phyloP scores from a whole-genome alignment of 2,329 filamentous ascomycete species.

The Exutisphaerella laricina region DNA sequence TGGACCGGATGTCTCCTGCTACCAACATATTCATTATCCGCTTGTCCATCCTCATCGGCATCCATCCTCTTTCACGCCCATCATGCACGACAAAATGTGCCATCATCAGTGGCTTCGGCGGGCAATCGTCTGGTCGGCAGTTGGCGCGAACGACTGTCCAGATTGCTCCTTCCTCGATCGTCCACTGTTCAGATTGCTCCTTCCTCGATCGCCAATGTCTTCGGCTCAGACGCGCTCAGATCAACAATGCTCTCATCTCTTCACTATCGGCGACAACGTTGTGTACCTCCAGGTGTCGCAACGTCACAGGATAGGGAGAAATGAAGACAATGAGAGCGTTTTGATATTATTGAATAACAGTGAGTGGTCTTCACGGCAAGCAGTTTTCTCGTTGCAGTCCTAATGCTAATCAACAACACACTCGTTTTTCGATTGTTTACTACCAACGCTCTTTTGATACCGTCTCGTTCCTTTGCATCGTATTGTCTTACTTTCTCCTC shows the following conservation, averaged over 20 bases:
- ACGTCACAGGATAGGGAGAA: not conserved
- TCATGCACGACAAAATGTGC: not conserved
- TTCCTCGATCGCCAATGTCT: no score
- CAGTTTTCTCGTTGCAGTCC: conserved; percentile 1
- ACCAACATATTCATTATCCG: not conserved
- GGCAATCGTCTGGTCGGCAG: conserved; percentile 2
- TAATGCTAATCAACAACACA: not conserved
- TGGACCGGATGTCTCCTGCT: no score
- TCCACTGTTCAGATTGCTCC: not conserved
- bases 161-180: not conserved
- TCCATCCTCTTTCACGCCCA: not conserved
- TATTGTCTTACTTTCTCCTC: conserved; percentile 2
- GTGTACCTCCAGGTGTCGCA: conserved; percentile 3
- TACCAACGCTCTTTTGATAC: not conserved
- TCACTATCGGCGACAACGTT: conserved; percentile 7
- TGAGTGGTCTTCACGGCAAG: not conserved
- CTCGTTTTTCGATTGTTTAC: not conserved
- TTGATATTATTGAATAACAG: no score
- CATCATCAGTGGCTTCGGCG: not conserved
- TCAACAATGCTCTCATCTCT: conserved; percentile 4
- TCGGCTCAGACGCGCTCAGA: not conserved
- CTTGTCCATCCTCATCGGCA: not conserved
- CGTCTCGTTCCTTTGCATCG: not conserved
- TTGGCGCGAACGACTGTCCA: conserved; percentile 4
- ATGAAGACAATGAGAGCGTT: conserved; percentile 7